Evolutionary conservation across 106 monocot genomes (phyloP).

Genomic region (Xerophyta viscosa): DNA sequence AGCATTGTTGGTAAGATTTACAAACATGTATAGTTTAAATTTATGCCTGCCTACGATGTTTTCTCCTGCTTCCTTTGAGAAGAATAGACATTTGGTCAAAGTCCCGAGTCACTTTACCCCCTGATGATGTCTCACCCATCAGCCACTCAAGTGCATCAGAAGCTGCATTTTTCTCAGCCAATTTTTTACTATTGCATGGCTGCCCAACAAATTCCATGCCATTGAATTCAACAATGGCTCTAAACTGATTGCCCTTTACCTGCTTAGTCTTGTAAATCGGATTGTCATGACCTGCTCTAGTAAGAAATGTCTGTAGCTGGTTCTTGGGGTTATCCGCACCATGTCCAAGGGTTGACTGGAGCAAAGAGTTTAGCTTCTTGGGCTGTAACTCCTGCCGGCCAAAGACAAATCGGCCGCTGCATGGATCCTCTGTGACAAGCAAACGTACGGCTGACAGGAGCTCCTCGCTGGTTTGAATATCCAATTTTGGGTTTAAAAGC

Average conservation of each 20-base stretch:
- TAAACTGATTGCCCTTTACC: constrained; percentile 47
- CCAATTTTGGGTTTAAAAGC: constrained; percentile 85
- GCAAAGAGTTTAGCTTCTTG: constrained; percentile 26
- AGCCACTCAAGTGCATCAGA: constrained; percentile 86
- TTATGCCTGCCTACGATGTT: constrained; percentile 44
- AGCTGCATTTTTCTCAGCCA: constrained; percentile 88
- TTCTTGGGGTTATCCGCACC: constrained; percentile 78
- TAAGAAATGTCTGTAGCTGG: constrained; percentile 73
- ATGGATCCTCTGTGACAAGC: constrained; percentile 71
- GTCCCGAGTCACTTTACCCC: constrained; percentile 29
- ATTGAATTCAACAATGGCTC: constrained; percentile 75
- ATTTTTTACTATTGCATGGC: constrained; percentile 80
- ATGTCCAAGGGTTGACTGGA: constrained; percentile 12
- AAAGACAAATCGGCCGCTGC: constrained; percentile 71
- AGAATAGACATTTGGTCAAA: constrained; percentile 59
- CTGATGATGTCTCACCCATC: constrained; percentile 34
- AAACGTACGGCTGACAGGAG: constrained; percentile 65
- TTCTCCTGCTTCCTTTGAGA: constrained; percentile 53
- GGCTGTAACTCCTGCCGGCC: constrained; percentile 64
- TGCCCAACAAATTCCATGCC: constrained; percentile 93
- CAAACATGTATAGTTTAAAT: neutral
- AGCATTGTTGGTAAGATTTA: neutral
- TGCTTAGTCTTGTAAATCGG: constrained; percentile 71
- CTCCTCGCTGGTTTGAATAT: constrained; percentile 44
- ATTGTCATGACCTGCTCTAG: constrained; percentile 68